A percentile compares a stretch with the other conserved stretches of the same genome.
Evolutionary conservation across 2,329 filamentous ascomycete species (phyloP).

Genomic region (Aspergillus fructus): DNA sequence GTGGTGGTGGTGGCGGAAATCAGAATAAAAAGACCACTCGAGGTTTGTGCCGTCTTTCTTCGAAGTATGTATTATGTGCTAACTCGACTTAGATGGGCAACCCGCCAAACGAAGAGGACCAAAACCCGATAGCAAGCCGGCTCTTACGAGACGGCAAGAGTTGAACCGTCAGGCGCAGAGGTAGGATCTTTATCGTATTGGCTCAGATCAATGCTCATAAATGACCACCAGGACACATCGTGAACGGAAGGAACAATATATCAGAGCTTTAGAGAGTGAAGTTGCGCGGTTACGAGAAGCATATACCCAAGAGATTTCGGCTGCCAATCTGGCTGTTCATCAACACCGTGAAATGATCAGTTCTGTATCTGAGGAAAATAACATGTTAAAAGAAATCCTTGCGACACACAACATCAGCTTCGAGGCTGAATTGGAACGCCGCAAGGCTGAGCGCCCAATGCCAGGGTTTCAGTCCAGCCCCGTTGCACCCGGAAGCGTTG

Average conservation of each 20-base stretch:
- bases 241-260: slow-evolving; percentile 94
- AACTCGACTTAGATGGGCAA: slow-evolving; percentile 65
- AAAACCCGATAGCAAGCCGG: slow-evolving; percentile 94
- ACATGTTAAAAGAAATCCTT: slow-evolving; percentile 65
- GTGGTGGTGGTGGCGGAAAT: slow-evolving; percentile 49
- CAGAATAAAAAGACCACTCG: slow-evolving; percentile 71
- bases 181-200: slow-evolving; percentile 48
- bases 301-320: slow-evolving; percentile 66
- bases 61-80: neutral
- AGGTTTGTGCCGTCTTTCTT: slow-evolving; percentile 50
- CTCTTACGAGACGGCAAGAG: slow-evolving; percentile 86
- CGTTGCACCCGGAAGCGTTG: slow-evolving; percentile 40
- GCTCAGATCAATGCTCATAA: slow-evolving; percentile 9
- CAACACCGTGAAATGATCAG: slow-evolving; percentile 76
- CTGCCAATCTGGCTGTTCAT: slow-evolving; percentile 41
- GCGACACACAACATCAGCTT: slow-evolving; percentile 59
- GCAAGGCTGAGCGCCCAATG: slow-evolving; percentile 33
- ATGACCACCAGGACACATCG: slow-evolving; percentile 73
- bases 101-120: slow-evolving; percentile 86
- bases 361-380: slow-evolving; percentile 76
- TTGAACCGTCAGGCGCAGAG: slow-evolving; percentile 93
- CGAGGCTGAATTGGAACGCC: slow-evolving; percentile 48
- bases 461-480: slow-evolving; percentile 38
- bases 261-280: slow-evolving; percentile 89
- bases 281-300: slow-evolving; percentile 80